Evolutionary conservation across 116 monocot species (phyloP), one percentile per base, ranked within the genome.

Genomic region (Trichopus zeylanicus): DNA sequence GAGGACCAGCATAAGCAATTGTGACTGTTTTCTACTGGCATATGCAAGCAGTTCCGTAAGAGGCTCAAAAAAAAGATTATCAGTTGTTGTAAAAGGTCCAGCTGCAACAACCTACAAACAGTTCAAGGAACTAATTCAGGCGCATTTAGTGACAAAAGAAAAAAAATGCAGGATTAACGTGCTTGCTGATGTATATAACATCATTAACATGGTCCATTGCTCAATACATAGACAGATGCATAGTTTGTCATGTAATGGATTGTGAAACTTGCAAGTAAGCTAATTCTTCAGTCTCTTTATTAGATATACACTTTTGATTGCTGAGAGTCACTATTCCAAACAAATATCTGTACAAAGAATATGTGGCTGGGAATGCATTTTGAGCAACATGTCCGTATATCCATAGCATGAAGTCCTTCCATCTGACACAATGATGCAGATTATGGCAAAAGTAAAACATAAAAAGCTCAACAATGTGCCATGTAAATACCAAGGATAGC

Each of bases 61-160:
- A 66, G 98, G 98, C 76, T 98, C 98, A 69, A 85, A 98, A 24
- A 88, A 72, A 48, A 98, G 67, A 67, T 98, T 98, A 69, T 98
- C 92, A 52, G 70, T 85, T 46, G 92, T 98, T 55, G 92, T 88
- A 63, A 82, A 98, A 19, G 98, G 98, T 9, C 92, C 98, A 53
- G 88, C 81, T 59, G 92, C 87, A 59, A 92, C 68, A 66, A 98
- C 62, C 98, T 98, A 73, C 56, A 70, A 64, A 62, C 6, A 61
- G 70, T 55, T 32, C 32, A 79, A 61, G 30, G 28, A 58, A 18
- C 12, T 16, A 8, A 34, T 29, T 20, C 24, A 22, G 22, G 34
- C 34, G 34, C 34, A 49, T 22, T 6, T 49, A 7, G 19, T 16
- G 22, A 20, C 8, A 24, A 49, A 6, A 42, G 4, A 42, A 42